Percentiles rank a stretch among this genome's conserved stretches.
Conservation (phyloP, 129 eudicot genomes). For the Erigeron canadensis region DNA sequence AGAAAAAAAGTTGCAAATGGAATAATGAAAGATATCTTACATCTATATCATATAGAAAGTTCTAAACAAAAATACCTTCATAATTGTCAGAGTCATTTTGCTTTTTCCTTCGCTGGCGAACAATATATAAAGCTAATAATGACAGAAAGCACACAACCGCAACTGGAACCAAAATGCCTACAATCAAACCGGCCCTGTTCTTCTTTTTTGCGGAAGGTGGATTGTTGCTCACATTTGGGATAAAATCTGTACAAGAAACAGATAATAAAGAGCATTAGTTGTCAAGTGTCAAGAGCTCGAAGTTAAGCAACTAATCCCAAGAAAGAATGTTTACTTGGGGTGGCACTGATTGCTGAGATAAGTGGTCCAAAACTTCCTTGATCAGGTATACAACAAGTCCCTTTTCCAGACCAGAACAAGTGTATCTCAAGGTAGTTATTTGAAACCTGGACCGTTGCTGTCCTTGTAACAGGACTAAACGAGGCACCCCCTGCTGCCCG, state of each 20-base stretch:
- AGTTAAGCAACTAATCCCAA: background rate
- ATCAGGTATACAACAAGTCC: constrained; percentile 80
- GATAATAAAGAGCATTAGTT: background rate
- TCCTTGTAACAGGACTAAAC: constrained; percentile 44
- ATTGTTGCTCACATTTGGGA: constrained; percentile 49
- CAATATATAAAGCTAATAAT: constrained; percentile 35
- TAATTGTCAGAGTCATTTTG: constrained; percentile 37
- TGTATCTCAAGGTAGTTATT: constrained; percentile 80
- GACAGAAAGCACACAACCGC: constrained; percentile 39
- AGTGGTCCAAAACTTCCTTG: constrained; percentile 84
- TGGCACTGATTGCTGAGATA: constrained; percentile 83
- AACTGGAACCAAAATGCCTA: constrained; percentile 55
- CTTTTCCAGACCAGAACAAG: constrained; percentile 95
- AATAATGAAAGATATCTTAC: too few relatives aligned
- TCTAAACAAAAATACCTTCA: constrained; percentile 46
- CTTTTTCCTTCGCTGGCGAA: constrained; percentile 47
- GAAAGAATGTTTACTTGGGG: constrained; percentile 43
- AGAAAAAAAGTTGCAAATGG: too few relatives aligned
- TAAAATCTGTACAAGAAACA: constrained; percentile 45
- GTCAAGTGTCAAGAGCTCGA: constrained; percentile 16
- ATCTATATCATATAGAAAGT: background rate
- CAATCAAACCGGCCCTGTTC: constrained; percentile 53
- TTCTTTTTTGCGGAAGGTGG: constrained; percentile 44
- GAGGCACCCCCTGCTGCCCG: constrained; percentile 59
- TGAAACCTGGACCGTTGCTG: constrained; percentile 46